Conservation (phyloP, 2,329 filamentous ascomycete genomes). For the Chrysoporthe cubensis region DNA sequence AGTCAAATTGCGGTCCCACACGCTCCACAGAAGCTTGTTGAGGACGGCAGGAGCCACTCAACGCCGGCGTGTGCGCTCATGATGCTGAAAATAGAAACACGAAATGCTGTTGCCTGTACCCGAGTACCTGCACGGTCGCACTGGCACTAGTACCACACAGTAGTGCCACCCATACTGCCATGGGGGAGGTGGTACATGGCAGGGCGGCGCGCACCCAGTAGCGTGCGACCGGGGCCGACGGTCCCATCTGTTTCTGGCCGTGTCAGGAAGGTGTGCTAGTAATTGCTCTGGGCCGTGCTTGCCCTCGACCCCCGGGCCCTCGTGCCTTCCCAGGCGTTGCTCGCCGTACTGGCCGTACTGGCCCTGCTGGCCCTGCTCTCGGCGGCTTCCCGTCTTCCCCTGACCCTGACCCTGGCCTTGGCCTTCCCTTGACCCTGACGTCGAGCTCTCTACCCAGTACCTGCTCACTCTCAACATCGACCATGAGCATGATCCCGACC, state of each 20-base stretch:
- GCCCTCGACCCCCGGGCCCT: neutral
- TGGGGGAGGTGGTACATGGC: neutral
- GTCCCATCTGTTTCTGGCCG: slow-evolving; percentile 8
- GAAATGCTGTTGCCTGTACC: neutral
- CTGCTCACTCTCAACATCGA: neutral
- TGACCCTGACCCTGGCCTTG: neutral
- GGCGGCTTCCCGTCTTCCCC: neutral
- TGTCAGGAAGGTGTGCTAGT: slow-evolving; percentile 5
- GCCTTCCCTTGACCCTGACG: neutral
- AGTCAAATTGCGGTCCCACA: slow-evolving; percentile 13
- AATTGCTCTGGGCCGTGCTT: neutral
- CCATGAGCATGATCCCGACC: too few relatives aligned
- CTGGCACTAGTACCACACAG: neutral
- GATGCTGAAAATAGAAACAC: slow-evolving; percentile 13
- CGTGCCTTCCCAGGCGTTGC: too few relatives aligned
- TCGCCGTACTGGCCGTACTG: neutral
- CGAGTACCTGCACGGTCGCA: too few relatives aligned
- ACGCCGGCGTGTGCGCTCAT: neutral
- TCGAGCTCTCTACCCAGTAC: too few relatives aligned
- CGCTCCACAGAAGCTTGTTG: slow-evolving; percentile 9
- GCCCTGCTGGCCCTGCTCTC: neutral
- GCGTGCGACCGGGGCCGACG: neutral
- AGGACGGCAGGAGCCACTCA: slow-evolving; percentile 5
- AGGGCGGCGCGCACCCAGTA: neutral
- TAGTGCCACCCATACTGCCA: too few relatives aligned